Percentiles rank a stretch among this genome's conserved stretches.
phyloP scores from a whole-genome alignment of 2,329 filamentous ascomycete species.

The Myotisia sp. region DNA sequence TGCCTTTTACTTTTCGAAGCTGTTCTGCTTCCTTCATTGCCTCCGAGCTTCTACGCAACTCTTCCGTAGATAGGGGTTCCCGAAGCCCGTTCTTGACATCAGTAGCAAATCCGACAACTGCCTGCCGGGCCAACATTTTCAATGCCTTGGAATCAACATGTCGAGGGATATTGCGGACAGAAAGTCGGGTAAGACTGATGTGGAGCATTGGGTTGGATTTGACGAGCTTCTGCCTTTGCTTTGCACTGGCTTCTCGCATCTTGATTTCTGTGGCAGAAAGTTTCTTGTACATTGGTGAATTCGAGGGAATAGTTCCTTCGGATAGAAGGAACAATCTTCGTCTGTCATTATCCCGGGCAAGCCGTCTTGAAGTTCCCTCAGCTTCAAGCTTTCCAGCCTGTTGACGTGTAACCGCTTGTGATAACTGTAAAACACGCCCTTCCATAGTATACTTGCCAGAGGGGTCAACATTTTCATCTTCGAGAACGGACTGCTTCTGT shows the following conservation, averaged over 20 bases:
- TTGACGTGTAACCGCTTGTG: slow-evolving; percentile 69
- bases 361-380: slow-evolving; percentile 47
- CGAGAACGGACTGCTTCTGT: slow-evolving; percentile 65
- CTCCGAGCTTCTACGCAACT: slow-evolving; percentile 63
- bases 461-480: slow-evolving; percentile 70
- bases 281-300: slow-evolving; percentile 60
- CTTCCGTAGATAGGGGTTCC: slow-evolving; percentile 73
- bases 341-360: slow-evolving; percentile 69
- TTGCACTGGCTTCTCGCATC: slow-evolving; percentile 74
- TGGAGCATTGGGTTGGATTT: slow-evolving; percentile 82
- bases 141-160: slow-evolving; percentile 72
- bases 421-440: slow-evolving; percentile 70
- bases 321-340: slow-evolving; percentile 73
- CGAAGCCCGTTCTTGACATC: slow-evolving; percentile 71
- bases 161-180: slow-evolving; percentile 79
- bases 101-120: slow-evolving; percentile 83
- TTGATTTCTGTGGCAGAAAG: slow-evolving; percentile 67
- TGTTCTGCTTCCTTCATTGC: slow-evolving; percentile 70
- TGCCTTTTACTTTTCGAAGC: slow-evolving; percentile 64
- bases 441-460: slow-evolving; percentile 80
- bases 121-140: slow-evolving; percentile 78
- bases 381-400: slow-evolving; percentile 65
- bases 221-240: slow-evolving; percentile 79
- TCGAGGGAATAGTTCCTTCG: slow-evolving; percentile 69
- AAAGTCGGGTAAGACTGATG: slow-evolving; percentile 76